phyloP scores from a whole-genome alignment of 345 rosid genomes.

The Eucalyptus guilfoylei region DNA sequence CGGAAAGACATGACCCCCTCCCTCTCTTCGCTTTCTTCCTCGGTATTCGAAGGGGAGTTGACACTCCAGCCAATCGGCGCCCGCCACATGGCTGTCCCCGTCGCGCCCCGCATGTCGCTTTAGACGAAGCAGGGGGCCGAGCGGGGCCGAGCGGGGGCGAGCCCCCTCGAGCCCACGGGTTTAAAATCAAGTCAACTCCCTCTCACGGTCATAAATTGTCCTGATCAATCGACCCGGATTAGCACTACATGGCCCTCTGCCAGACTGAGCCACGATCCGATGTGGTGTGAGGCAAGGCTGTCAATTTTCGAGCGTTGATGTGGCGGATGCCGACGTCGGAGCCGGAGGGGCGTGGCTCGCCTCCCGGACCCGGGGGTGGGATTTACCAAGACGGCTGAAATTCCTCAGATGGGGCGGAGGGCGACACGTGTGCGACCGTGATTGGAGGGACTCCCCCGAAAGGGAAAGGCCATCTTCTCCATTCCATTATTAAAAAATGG shows the following conservation, averaged over 20 bases:
- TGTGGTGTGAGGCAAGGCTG: background rate
- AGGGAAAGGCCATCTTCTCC: background rate
- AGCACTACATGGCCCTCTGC: background rate
- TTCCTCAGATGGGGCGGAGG: background rate
- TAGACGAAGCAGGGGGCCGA: background rate
- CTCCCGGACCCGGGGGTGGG: background rate
- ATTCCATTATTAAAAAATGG: background rate
- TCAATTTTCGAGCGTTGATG: background rate
- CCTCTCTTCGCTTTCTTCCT: background rate
- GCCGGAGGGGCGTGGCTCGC: background rate
- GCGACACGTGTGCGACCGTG: background rate
- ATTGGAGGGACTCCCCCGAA: background rate
- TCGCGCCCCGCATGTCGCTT: background rate
- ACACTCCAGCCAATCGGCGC: background rate
- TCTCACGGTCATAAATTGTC: background rate
- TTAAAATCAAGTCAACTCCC: background rate
- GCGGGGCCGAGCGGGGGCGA: background rate
- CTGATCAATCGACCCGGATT: background rate
- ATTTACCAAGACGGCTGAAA: constrained; percentile 11
- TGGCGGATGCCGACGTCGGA: constrained; percentile 12
- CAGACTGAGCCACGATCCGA: background rate
- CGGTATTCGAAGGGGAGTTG: background rate
- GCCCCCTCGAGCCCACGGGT: background rate
- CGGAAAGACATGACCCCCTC: background rate
- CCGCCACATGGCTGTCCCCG: background rate